These are phyloP conservation scores for Corynascus novoguineensis DNA, from an alignment of 495 filamentous ascomycete genomes.

Conservation along the genomic window DNA sequence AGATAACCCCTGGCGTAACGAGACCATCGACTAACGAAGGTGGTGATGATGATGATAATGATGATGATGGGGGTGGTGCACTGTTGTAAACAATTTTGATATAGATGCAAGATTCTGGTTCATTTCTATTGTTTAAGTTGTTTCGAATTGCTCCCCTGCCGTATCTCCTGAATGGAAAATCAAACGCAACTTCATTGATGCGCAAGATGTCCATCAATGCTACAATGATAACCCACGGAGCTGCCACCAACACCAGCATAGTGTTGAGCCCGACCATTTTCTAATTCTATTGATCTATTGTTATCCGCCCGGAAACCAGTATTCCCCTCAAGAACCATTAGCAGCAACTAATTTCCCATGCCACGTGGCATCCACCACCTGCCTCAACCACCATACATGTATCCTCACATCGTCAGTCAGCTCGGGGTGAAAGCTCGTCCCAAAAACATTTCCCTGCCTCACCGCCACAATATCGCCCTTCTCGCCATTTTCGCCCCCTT, in stretches of 20 bases:
- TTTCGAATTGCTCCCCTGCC: too few species aligned
- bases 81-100: not conserved
- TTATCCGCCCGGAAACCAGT: not conserved
- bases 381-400: conserved; percentile 86
- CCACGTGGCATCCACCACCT: conserved; percentile 47
- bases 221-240: too few species aligned
- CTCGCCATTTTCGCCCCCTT: conserved; percentile 32
- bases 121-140: too few species aligned
- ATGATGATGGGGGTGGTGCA: not conserved
- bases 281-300: not conserved
- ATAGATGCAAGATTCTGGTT: too few species aligned
- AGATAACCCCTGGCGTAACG: not conserved
- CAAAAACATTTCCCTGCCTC: conserved; percentile 87
- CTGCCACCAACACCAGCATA: too few species aligned
- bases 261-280: not conserved
- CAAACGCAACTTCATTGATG: too few species aligned
- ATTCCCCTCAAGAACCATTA: conserved; percentile 1
- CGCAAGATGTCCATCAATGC: too few species aligned
- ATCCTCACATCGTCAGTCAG: conserved; percentile 84
- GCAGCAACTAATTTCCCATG: conserved; percentile 17
- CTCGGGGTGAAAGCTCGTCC: conserved; percentile 95
- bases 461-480: conserved; percentile 87
- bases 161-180: too few species aligned
- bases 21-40: too few species aligned
- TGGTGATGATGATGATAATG: not conserved